A percentile compares a stretch with the other conserved stretches of the same genome.
phyloP scores from a whole-genome alignment of 306 rosid species.

The Cucumis sativus region DNA sequence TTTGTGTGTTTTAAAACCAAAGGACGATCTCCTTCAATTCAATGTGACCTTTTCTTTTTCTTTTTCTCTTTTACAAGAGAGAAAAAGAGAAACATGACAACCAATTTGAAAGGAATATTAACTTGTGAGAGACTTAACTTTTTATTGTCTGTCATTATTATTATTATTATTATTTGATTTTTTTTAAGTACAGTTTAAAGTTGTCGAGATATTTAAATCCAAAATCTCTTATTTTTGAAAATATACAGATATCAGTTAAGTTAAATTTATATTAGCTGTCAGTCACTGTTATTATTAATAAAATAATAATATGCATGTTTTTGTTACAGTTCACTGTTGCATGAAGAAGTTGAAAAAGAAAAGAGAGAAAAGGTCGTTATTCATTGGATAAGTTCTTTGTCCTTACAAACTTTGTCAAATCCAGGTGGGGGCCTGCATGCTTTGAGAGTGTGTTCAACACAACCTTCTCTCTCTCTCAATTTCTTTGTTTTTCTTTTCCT shows the following conservation, averaged over 20 bases:
- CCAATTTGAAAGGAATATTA: background rate
- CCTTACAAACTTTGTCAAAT: background rate
- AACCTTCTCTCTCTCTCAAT: background rate
- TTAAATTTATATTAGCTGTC: too few species aligned
- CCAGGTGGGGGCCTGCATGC: conserved; percentile 3
- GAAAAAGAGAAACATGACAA: background rate
- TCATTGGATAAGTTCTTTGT: background rate
- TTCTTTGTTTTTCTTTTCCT: background rate
- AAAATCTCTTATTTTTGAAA: too few species aligned
- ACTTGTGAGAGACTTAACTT: too few species aligned
- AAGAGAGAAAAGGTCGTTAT: background rate
- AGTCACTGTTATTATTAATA: background rate
- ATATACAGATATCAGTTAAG: too few species aligned
- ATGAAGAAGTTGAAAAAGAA: background rate
- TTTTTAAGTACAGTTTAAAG: too few species aligned
- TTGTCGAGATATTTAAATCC: too few species aligned
- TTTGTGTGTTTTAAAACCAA: background rate
- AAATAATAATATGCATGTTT: background rate
- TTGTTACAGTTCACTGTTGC: background rate
- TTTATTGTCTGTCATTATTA: too few species aligned
- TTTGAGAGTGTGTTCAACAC: background rate
- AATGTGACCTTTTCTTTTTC: background rate
- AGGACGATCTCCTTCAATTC: background rate
- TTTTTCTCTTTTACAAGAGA: background rate
- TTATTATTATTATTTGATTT: too few species aligned